Conservation (phyloP, 768 basidiomycete species). For the Dacryopinax primogenitus region DNA sequence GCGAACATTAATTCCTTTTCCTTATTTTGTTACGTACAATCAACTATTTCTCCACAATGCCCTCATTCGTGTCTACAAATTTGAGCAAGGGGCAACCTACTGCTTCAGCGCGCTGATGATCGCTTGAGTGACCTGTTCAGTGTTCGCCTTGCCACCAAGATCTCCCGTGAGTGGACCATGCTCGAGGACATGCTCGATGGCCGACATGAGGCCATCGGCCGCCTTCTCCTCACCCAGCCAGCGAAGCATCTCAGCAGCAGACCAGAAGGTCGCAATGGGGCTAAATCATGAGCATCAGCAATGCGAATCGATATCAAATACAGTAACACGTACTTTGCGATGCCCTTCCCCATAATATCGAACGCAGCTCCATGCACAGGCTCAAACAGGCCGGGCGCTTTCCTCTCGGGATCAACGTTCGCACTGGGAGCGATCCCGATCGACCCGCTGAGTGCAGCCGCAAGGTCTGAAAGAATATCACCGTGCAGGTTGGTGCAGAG, state of each 20-base stretch:
- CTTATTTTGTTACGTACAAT: background rate
- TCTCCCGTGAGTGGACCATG: background rate
- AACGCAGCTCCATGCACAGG: conserved; percentile 47
- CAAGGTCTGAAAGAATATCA: conserved; percentile 45
- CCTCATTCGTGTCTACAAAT: background rate
- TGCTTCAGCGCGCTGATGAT: background rate
- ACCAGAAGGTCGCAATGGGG: conserved; percentile 45
- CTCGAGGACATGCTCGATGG: background rate
- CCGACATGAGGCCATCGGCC: conserved; percentile 22
- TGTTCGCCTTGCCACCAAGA: background rate
- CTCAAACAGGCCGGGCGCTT: conserved; percentile 40
- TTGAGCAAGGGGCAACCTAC: background rate
- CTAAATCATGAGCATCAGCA: background rate
- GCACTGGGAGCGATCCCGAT: conserved; percentile 47
- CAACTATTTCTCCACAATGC: background rate
- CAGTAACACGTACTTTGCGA: conserved; percentile 30
- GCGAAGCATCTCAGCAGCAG: conserved; percentile 40
- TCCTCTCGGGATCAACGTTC: conserved; percentile 36
- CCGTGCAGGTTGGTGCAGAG: conserved; percentile 45
- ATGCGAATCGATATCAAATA: background rate
- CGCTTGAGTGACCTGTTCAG: conserved; percentile 1
- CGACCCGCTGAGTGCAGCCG: conserved; percentile 41
- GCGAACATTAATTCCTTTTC: background rate
- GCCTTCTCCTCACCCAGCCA: conserved; percentile 34
- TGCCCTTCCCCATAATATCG: conserved; percentile 42